A percentile compares a stretch with the other conserved stretches of the same genome.
Conservation (phyloP, 352 stramenopile species). For the Pythium brachiatum region DNA sequence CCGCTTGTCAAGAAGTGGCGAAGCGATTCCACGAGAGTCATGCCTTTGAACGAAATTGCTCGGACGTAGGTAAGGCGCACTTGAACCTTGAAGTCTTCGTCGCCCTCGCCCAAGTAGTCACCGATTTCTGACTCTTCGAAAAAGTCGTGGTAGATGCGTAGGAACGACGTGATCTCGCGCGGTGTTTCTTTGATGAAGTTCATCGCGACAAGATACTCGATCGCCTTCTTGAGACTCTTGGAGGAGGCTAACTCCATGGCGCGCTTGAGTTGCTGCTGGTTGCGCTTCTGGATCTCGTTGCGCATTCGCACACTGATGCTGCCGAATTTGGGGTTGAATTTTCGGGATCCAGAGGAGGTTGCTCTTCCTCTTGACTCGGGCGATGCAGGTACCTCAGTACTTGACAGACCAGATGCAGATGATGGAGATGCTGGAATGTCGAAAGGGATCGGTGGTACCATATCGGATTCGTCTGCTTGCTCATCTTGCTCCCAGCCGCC, state of each 20-base stretch:
- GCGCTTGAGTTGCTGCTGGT: slow-evolving; percentile 76
- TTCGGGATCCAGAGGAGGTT: background rate
- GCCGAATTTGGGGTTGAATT: slow-evolving; percentile 30
- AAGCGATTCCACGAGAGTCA: slow-evolving; percentile 96
- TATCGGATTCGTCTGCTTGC: slow-evolving; percentile 20
- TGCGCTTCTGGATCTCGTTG: slow-evolving; percentile 81
- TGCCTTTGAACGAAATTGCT: slow-evolving; percentile 96
- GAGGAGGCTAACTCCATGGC: slow-evolving; percentile 76
- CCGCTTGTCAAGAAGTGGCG: slow-evolving; percentile 96
- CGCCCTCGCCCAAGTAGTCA: slow-evolving; percentile 93
- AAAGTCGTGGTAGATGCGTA: slow-evolving; percentile 92
- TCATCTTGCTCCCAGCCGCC: slow-evolving; percentile 86
- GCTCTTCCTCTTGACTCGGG: slow-evolving; percentile 4
- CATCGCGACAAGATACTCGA: slow-evolving; percentile 85
- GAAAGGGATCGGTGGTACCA: background rate
- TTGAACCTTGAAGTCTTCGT: slow-evolving; percentile 88
- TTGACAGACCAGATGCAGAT: background rate
- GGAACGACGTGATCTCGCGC: slow-evolving; percentile 92
- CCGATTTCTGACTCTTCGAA: slow-evolving; percentile 92
- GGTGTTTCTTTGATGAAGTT: slow-evolving; percentile 84
- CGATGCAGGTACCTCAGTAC: slow-evolving; percentile 1
- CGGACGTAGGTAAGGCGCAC: slow-evolving; percentile 95
- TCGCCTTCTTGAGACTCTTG: slow-evolving; percentile 86
- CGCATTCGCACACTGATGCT: slow-evolving; percentile 73
- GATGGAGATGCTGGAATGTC: background rate